Conservation (phyloP, 2,329 filamentous ascomycete species). For the Neurospora crassa region DNA sequence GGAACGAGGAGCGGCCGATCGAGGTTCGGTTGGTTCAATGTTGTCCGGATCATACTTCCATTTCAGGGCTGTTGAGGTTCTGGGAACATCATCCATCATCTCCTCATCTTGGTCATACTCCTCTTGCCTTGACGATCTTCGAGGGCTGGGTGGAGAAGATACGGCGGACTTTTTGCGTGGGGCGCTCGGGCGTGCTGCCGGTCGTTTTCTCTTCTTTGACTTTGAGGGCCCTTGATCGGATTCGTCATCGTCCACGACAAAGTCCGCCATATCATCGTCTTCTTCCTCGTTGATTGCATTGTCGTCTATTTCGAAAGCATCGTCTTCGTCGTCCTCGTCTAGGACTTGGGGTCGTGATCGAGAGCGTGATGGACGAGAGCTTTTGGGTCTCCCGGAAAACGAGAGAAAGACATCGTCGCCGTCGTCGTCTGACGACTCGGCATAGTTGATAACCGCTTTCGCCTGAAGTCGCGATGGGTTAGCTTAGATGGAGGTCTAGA, state of each 20-base stretch:
- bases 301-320: slow-evolving; percentile 56
- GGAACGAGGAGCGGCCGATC: slow-evolving; percentile 13
- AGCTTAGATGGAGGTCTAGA: neutral
- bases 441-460: slow-evolving; percentile 62
- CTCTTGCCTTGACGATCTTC: slow-evolving; percentile 17
- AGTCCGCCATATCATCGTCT: slow-evolving; percentile 76
- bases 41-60: slow-evolving; percentile 60
- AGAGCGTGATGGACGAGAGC: slow-evolving; percentile 29
- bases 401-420: slow-evolving; percentile 60
- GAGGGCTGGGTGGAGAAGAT: slow-evolving; percentile 29
- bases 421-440: slow-evolving; percentile 74
- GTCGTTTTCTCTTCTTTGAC: slow-evolving; percentile 69
- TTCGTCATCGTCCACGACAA: slow-evolving; percentile 80
- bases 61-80: slow-evolving; percentile 66
- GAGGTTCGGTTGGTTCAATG: slow-evolving; percentile 23
- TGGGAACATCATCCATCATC: slow-evolving; percentile 44
- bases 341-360: slow-evolving; percentile 48
- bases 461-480: slow-evolving; percentile 23
- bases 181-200: slow-evolving; percentile 35
- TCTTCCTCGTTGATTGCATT: slow-evolving; percentile 49
- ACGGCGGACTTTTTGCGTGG: slow-evolving; percentile 55
- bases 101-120: slow-evolving; percentile 44
- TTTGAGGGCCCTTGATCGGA: slow-evolving; percentile 55
- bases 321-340: slow-evolving; percentile 63
- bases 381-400: slow-evolving; percentile 24